Conservation (phyloP, 2,329 filamentous ascomycete genomes). For the Rhynchosporium graminicola region DNA sequence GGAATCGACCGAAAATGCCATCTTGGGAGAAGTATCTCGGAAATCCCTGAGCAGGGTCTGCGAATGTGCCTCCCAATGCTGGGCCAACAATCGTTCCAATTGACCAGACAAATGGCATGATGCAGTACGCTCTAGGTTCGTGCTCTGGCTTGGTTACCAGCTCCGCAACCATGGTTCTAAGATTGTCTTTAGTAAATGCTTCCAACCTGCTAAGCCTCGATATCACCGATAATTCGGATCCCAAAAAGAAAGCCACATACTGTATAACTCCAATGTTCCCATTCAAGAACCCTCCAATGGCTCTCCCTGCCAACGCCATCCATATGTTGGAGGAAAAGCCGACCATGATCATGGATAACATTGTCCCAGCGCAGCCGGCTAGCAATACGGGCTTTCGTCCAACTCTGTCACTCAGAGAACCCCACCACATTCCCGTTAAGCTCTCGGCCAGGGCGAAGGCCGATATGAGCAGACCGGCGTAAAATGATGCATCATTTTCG, state of each 20-base stretch:
- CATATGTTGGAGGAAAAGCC: slow-evolving; percentile 83
- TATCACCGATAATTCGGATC: too few species aligned
- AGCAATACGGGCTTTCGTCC: slow-evolving; percentile 85
- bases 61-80: slow-evolving; percentile 83
- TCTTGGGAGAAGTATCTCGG: slow-evolving; percentile 67
- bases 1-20: slow-evolving; percentile 74
- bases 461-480: slow-evolving; percentile 84
- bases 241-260: slow-evolving; percentile 17
- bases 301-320: slow-evolving; percentile 75
- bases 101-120: slow-evolving; percentile 95
- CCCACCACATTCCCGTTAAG: slow-evolving; percentile 86
- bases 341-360: slow-evolving; percentile 79
- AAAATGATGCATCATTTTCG: slow-evolving; percentile 78
- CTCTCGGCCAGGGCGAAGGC: slow-evolving; percentile 83
- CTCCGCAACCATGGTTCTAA: slow-evolving; percentile 81
- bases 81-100: slow-evolving; percentile 88
- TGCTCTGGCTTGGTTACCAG: slow-evolving; percentile 80
- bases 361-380: slow-evolving; percentile 77
- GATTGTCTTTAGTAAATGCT: too few species aligned
- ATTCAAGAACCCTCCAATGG: slow-evolving; percentile 79
- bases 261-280: slow-evolving; percentile 84
- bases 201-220: too few species aligned
- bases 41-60: slow-evolving; percentile 74
- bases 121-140: slow-evolving; percentile 82
- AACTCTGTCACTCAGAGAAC: slow-evolving; percentile 75